Base-by-base conservation (phyloP, 495 filamentous ascomycete species). In the Xylaria scruposa region DNA sequence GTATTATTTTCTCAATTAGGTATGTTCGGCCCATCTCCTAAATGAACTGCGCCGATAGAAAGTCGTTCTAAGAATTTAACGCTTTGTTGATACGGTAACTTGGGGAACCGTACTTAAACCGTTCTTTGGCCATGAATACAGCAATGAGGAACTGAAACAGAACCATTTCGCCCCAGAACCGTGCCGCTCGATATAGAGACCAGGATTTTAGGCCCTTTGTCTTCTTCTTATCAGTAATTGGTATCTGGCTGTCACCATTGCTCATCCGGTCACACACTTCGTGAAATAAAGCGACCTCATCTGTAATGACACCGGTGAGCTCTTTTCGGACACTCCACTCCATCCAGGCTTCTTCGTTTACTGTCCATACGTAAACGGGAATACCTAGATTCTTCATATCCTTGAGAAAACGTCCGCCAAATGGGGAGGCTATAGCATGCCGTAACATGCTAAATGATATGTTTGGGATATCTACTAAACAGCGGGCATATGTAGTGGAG, bases 351-450 rank as follows among this genome's bases (percentile, higher is more conserved):
- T 87, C 86, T 4, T 90, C 88, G 73, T 98, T 97, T 26, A 97
- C 92, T 0, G 95, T 97, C 95, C 95, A 98, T 1, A 88, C 83
- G 75, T 89, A 92, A 9, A 97, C 80, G 15, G 85, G 84, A 24
- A 91, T 87, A 21, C 83, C 82, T 7, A 83, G 79, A 66, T 80
- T 78, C 54, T 84, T 84, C 10, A 86, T 86, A 26, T 92, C 88
- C 2, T 85, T 84, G 15, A 93, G 68, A 81, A 97, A 96, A 2
- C 78, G 79, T 33, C 81, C 71, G 1, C 94, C 92, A 64, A 81
- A 72, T 0, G 91, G 91, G 0, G 90, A 87, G 61, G 93, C 86
- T 54, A 97, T 84, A 42, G 88, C 78, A 49, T 85, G 81, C 68
- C 91, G 88, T 33, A 92, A 78, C 76, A 97, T 85, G 82, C 95